Evolutionary conservation across 768 basidiomycete genomes (phyloP).

Genomic region (Pleurotus tuoliensis): DNA sequence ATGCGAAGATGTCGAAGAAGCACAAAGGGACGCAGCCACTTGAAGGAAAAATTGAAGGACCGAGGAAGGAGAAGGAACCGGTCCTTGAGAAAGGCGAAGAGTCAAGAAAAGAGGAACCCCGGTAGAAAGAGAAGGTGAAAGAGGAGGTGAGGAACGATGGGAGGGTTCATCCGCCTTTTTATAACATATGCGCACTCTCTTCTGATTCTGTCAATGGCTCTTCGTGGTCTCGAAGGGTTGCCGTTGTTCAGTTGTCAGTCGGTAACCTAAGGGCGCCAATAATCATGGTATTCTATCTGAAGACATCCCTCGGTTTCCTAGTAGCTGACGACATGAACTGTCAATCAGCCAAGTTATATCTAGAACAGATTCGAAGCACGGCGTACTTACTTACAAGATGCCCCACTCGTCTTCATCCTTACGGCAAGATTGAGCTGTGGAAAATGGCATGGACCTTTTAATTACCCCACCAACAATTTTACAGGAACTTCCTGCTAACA

Average conservation of each 20-base stretch:
- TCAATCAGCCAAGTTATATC: background rate
- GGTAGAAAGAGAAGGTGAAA: background rate
- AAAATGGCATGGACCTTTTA: too few relatives aligned
- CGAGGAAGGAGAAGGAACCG: conserved; percentile 6
- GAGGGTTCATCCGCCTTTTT: background rate
- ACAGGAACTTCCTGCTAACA: too few relatives aligned
- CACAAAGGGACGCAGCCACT: background rate
- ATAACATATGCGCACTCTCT: background rate
- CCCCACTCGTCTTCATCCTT: too few relatives aligned
- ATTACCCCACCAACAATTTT: too few relatives aligned
- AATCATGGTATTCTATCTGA: background rate
- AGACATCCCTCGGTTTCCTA: background rate
- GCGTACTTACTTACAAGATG: too few relatives aligned
- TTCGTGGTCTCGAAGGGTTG: background rate
- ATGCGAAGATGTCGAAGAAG: conserved; percentile 3
- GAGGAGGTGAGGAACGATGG: conserved; percentile 2
- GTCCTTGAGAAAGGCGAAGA: background rate
- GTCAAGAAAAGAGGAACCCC: background rate
- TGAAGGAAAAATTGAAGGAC: background rate
- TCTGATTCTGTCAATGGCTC: background rate
- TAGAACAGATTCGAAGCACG: background rate
- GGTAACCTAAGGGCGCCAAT: conserved; percentile 1
- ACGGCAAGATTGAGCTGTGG: too few relatives aligned
- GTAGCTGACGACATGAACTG: background rate
- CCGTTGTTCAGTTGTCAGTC: background rate